These are phyloP conservation scores for Pyrenophora teres DNA, from an alignment of 2,329 filamentous ascomycete species.

Conservation along the genomic window DNA sequence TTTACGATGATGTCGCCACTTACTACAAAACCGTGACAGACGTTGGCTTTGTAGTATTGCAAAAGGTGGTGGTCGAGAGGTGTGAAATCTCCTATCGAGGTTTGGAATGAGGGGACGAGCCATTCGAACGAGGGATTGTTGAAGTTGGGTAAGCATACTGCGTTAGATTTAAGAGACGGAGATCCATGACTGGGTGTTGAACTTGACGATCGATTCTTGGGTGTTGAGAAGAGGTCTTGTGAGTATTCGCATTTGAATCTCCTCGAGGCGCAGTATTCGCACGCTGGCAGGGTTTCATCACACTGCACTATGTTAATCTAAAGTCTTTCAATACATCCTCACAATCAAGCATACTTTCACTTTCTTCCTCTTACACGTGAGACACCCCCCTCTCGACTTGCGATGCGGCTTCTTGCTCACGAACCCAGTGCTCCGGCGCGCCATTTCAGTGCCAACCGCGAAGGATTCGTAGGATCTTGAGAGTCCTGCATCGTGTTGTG, in stretches of 20 bases:
- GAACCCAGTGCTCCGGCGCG: conserved; percentile 33
- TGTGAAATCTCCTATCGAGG: conserved; percentile 30
- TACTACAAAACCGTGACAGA: conserved; percentile 32
- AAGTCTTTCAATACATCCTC: background rate
- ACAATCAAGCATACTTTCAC: conserved; percentile 32
- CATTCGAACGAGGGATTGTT: conserved; percentile 12
- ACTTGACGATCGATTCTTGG: background rate
- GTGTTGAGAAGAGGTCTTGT: conserved; percentile 12
- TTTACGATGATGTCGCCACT: conserved; percentile 23
- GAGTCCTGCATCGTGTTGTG: background rate
- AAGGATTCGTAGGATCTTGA: background rate
- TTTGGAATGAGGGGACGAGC: conserved; percentile 23
- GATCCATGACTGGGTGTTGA: background rate
- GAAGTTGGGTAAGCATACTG: conserved; percentile 15
- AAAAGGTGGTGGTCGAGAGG: conserved; percentile 28
- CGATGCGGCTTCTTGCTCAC: conserved; percentile 40
- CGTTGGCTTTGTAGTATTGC: conserved; percentile 31
- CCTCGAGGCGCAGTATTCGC: conserved; percentile 35
- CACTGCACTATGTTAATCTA: conserved; percentile 25
- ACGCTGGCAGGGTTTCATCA: conserved; percentile 35
- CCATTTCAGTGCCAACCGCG: conserved; percentile 18
- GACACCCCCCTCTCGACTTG: conserved; percentile 40
- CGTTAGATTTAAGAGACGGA: background rate
- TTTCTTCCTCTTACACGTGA: conserved; percentile 42
- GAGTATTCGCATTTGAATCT: conserved; percentile 33